Conservation (phyloP, 768 basidiomycete genomes). For the Candolleomyces eurysporus region DNA sequence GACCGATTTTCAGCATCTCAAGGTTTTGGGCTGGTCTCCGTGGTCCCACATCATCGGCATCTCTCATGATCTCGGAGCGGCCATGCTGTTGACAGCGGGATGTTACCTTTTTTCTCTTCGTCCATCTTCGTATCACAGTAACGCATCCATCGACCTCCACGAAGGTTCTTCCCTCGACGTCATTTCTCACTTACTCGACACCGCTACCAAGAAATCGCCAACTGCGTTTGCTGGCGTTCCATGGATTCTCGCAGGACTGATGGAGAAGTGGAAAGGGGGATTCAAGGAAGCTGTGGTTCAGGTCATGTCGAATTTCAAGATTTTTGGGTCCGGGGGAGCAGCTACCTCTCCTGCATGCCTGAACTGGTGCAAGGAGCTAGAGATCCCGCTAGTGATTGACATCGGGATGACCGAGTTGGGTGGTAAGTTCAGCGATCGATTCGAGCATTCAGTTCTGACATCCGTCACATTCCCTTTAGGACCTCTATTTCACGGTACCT, state of each 20-base stretch:
- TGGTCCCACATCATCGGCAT: conserved; percentile 32
- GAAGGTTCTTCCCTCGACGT: conserved; percentile 22
- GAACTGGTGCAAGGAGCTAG: conserved; percentile 24
- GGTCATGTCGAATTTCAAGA: conserved; percentile 22
- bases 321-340: conserved; percentile 28
- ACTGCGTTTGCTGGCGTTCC: conserved; percentile 30
- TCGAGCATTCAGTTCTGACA: background rate
- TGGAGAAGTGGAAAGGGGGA: conserved; percentile 20
- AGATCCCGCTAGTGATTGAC: conserved; percentile 27
- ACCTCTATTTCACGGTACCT: conserved; percentile 25
- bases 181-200: conserved; percentile 21
- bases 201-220: conserved; percentile 18
- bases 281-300: conserved; percentile 16
- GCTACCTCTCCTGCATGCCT: conserved; percentile 24
- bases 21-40: conserved; percentile 31
- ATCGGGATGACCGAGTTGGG: conserved; percentile 37
- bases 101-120: conserved; percentile 30
- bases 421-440: conserved; percentile 16
- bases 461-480: conserved; percentile 14
- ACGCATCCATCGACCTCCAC: background rate
- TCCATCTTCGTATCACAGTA: conserved; percentile 24
- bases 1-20: conserved; percentile 21
- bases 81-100: conserved; percentile 26
- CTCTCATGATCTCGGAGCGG: conserved; percentile 24
- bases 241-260: conserved; percentile 31